Evolutionary conservation across 192 early-diverging fungal species (phyloP), one percentile per base, ranked within the genome.

Genomic region (Coemansia nantahalensis): DNA sequence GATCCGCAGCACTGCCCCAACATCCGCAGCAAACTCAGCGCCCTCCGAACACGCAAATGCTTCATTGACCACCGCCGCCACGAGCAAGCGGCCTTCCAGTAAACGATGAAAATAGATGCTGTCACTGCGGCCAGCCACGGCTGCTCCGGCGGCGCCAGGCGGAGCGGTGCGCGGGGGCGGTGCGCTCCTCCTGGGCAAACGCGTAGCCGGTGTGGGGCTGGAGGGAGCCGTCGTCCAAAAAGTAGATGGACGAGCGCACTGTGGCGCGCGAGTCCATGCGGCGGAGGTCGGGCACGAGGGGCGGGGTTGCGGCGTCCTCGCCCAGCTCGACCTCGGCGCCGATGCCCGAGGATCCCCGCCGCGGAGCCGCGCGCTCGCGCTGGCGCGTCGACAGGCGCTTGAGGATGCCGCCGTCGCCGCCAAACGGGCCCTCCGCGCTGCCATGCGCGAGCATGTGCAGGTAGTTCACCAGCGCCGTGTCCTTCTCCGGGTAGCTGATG

Each of bases 151-250:
- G 31, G 31, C 9, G 31, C 21, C 21, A 22, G 22, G 12, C 36
- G 5, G 21, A 9, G 31, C 10, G 31, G 12, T 26, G 41, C 5
- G 14, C 36, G 5, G 21, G 26, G 1, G 9, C 2, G 5, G 18
- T n/a, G 17, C 45, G 59, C 40, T 48, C 60, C 31, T 70, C 43
- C 11, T 76, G 65, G 11, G 72, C 65, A 59, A 76, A 68, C 11
- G 72, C 72, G 42, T 61, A 76, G 1, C 72, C 72, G 0, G 72
- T 76, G 28, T 76, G 48, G 14, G 72, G 72, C 39, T 65, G 50
- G 3, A 76, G 40, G 13, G 72, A 50, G 1, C 72, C 72, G 21
- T 68, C 56, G 16, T 68, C 61, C 15, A 76, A 49, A 12, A 56
- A 59, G 45, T 76, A 76, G 2, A 76, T 60, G 2, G 72, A 76